These are phyloP conservation scores for Penicillium sp. DNA, from an alignment of 2,329 filamentous ascomycete genomes.

Conservation along the genomic window DNA sequence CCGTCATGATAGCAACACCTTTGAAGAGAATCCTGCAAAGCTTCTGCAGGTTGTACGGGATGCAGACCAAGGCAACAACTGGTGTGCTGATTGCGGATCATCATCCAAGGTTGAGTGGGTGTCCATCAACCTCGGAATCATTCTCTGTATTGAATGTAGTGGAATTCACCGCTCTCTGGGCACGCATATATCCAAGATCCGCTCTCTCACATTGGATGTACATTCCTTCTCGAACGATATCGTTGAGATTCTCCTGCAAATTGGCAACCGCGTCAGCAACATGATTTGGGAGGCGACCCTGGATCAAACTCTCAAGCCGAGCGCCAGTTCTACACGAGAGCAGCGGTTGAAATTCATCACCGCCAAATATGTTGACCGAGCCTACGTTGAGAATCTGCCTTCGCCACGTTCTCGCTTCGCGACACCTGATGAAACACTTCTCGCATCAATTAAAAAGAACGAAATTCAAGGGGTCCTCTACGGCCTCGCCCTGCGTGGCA, in stretches of 20 bases:
- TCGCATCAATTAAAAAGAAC: constrained; percentile 93
- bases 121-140: constrained; percentile 93
- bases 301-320: constrained; percentile 71
- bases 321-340: constrained; percentile 76
- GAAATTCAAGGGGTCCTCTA: constrained; percentile 93
- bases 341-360: constrained; percentile 94
- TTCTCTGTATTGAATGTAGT: constrained; percentile 96
- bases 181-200: constrained; percentile 96
- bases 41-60: constrained; percentile 84
- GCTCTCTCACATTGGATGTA: constrained; percentile 91
- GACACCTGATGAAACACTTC: constrained; percentile 80
- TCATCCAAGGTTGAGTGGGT: constrained; percentile 97
- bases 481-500: constrained; percentile 80
- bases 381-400: constrained; percentile 73
- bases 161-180: constrained; percentile 95
- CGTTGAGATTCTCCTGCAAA: constrained; percentile 83
- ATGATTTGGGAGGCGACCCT: constrained; percentile 92
- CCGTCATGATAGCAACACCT: constrained; percentile 67
- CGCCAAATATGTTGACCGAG: constrained; percentile 83
- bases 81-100: constrained; percentile 92
- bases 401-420: constrained; percentile 71
- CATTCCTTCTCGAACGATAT: constrained; percentile 97
- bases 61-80: constrained; percentile 86
- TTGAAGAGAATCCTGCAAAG: constrained; percentile 80
- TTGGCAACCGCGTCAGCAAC: constrained; percentile 93